Evolutionary conservation across 2,329 filamentous ascomycete species (phyloP), one percentile per base, ranked within the genome.

Genomic region (Cryphonectria carpinicola): DNA sequence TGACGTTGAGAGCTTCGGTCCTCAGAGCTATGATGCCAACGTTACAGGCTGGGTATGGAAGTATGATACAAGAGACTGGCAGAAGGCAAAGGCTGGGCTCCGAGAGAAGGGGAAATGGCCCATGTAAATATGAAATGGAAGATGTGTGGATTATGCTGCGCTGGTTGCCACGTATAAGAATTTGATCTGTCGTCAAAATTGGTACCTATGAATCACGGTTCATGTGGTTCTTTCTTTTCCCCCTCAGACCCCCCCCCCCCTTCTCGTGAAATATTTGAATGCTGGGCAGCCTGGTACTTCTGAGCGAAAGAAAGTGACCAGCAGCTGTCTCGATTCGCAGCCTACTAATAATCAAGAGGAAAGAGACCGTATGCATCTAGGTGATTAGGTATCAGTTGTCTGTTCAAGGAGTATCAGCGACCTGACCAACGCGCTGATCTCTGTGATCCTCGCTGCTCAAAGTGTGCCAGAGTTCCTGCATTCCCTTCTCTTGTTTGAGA

Each of bases 41-140:
- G 4, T 66, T 8, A 11, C 22, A 6, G 65, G 65, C 32, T 66
- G 49, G 49, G 17, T 41, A 4, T 66, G 65, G 65, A 56, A 58
- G 22, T 66, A 58, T 22, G 25, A 41, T 58, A 52, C n/a, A 14
- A 37, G 28, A 10, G 65, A 66, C 35, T 66, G 65, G 65, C 49
- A n/a, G 65, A 58, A 43, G 49, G 35, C 41, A 0, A 66, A 66
- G n/a, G 35, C 22, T 25, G n/a, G 35, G 37, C n/a, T 43, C 22
- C 49, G 46, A 37, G 49, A 66, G 52, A 58, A 28, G 22, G 65
- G 35, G 0, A 41, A 28, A 41, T 66, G 65, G 65, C 65, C 37
- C 1, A 39, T 66, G 25, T 58, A 56, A 49, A 17, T 25, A 7
- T 52, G 3, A 1, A 28, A 32, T 43, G 25, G 19, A 28, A 2